Evolutionary conservation across 805 yeast species (phyloP), one percentile per base, ranked within the genome.

Genomic region (Wickerhamiella dianesei): DNA sequence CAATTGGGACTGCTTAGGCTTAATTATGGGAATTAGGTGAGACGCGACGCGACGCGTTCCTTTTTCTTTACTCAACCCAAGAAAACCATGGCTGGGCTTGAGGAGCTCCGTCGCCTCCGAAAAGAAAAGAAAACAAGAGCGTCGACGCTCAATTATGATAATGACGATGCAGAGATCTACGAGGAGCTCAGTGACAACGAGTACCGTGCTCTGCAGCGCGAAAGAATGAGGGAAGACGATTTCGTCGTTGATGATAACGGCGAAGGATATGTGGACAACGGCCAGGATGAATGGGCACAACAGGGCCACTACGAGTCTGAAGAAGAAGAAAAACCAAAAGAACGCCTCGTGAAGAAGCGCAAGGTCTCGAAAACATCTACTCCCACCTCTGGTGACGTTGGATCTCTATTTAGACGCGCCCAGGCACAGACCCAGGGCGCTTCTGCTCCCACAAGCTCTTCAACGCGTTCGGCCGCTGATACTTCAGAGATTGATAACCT

Each of bases 191-290:
- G 83, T 59, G 95, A 87, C 57, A 79, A 73, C 25, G 77, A 80
- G 35, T 89, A 77, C 64, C 71, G 89, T 54, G 74, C 74, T 55
- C 82, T 77, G 59, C 84, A 83, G 61, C 76, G 94, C 56, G 77
- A 82, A 49, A 84, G 87, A 49, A 69, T 92, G 43, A 71, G 86
- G 63, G 80, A 82, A 51, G 96, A 89, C 58, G 96, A 89, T 62
- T 89, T 89, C 60, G 92, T 89, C 35, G 94, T 86, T 2, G 96
- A 87, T 61, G 97, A 89, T 61, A 79, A 82, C 54, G 96, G 96
- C 25, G 82, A 80, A 53, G 97, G 96, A 0, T 89, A 89, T 59
- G 88, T 86, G 1, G 97, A 92, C 56, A 82, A 82, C 40, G 98
- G 98, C 48, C 83, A 73, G 5, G 94, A 89, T 56, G 95, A 86